Percentiles rank a stretch among this genome's conserved stretches.
Conservation (phyloP, 768 basidiomycete species). For the Suillus paluster region DNA sequence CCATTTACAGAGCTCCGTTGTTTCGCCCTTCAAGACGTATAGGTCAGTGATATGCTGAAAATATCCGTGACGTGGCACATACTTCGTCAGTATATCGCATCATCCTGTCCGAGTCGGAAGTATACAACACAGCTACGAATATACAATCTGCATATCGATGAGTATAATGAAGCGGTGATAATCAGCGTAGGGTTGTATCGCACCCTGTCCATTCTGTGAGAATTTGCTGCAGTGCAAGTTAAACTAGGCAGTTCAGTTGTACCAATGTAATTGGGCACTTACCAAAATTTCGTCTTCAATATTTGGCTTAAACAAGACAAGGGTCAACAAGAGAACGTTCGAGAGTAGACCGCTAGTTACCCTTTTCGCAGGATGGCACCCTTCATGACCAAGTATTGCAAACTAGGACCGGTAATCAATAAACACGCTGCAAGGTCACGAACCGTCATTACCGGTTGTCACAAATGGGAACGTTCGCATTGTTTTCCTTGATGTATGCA, state of each 20-base stretch:
- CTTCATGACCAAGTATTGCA: conserved; percentile 88
- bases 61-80: conserved; percentile 22
- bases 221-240: conserved; percentile 58
- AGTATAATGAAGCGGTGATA: conserved; percentile 16
- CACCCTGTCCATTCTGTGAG: conserved; percentile 60
- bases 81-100: conserved; percentile 87
- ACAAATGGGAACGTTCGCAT: conserved; percentile 76
- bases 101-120: conserved; percentile 71
- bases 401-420: conserved; percentile 45
- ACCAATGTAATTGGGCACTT: conserved; percentile 16
- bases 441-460: conserved; percentile 67
- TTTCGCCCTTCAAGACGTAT: conserved; percentile 56
- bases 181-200: conserved; percentile 18
- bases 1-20: conserved; percentile 81
- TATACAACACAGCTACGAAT: conserved; percentile 84
- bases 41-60: conserved; percentile 23
- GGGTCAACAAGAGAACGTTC: conserved; percentile 16
- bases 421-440: not conserved
- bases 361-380: conserved; percentile 87
- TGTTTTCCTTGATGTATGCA: conserved; percentile 80
- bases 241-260: conserved; percentile 11
- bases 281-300: conserved; percentile 84
- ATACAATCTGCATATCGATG: conserved; percentile 56
- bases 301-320: conserved; percentile 59
- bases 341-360: conserved; percentile 45